Percentiles rank a stretch among this genome's conserved stretches.
These are phyloP conservation scores for Crataegus laevigata DNA, from an alignment of 306 rosid species.

Conservation along the genomic window DNA sequence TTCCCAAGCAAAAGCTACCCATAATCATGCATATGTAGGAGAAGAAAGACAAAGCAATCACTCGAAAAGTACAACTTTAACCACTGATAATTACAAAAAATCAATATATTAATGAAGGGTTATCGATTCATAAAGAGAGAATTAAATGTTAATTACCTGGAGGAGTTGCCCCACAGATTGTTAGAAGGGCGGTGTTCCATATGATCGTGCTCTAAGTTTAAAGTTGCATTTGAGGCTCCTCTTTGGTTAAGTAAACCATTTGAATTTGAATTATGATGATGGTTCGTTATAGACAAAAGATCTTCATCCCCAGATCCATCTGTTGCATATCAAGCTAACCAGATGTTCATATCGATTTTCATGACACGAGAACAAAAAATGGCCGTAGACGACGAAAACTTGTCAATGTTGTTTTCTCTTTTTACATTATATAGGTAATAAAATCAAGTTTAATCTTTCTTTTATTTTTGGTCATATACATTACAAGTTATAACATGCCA, in stretches of 20 bases:
- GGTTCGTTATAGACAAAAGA: constrained; percentile 35
- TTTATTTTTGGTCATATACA: background rate
- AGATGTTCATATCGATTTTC: background rate
- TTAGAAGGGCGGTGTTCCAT: constrained; percentile 31
- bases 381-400: background rate
- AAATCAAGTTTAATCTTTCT: background rate
- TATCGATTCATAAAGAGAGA: background rate
- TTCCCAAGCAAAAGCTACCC: constrained; percentile 20
- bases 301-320: constrained; percentile 81
- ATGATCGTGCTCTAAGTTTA: constrained; percentile 37
- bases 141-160: constrained; percentile 38
- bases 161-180: constrained; percentile 54
- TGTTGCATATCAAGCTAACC: constrained; percentile 8
- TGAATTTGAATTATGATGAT: constrained; percentile 26
- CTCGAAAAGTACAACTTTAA: background rate
- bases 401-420: background rate
- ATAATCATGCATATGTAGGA: constrained; percentile 4
- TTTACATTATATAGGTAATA: background rate
- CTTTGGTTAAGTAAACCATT: constrained; percentile 37
- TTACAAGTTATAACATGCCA: background rate
- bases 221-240: constrained; percentile 33
- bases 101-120: background rate
- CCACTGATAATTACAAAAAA: background rate
- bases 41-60: background rate
- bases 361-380: background rate